Evolutionary conservation across 495 filamentous ascomycete species (phyloP).

Genomic region (Echria macrotheca): DNA sequence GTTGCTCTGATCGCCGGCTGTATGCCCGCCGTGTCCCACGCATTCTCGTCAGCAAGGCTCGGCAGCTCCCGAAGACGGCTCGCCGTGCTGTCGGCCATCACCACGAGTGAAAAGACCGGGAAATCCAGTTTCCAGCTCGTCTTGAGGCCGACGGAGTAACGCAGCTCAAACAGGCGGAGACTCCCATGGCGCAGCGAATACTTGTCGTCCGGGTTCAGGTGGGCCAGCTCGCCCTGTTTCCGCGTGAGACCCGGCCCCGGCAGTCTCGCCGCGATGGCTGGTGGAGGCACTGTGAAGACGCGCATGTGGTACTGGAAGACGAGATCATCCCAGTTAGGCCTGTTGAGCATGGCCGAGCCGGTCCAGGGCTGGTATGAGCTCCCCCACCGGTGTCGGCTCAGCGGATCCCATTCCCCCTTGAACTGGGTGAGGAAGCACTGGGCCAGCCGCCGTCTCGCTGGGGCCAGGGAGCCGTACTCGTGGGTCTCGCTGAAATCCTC

Average conservation of each 20-base stretch:
- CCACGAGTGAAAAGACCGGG: neutral
- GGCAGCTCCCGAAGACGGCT: neutral
- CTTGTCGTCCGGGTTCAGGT: neutral
- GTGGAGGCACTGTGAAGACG: neutral
- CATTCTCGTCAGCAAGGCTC: neutral
- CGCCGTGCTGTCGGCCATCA: neutral
- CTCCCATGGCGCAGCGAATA: neutral
- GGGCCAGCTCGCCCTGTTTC: neutral
- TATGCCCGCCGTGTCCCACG: neutral
- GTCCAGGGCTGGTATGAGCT: neutral
- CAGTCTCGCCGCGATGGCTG: too few relatives aligned
- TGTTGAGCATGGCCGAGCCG: neutral
- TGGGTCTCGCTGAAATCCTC: neutral
- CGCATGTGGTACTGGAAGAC: conserved; percentile 4
- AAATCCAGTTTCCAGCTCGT: conserved; percentile 2
- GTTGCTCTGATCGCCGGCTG: neutral
- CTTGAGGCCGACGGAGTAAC: conserved; percentile 1
- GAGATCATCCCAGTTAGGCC: neutral
- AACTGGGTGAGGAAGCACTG: neutral
- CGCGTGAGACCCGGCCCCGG: neutral
- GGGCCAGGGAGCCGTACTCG: neutral
- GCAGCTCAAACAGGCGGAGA: neutral
- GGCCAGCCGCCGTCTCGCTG: neutral
- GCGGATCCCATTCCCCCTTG: neutral
- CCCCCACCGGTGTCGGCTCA: neutral